Evolutionary conservation across 106 monocot species (phyloP), one percentile per base, ranked within the genome.

Genomic region (Ottelia alismoides): DNA sequence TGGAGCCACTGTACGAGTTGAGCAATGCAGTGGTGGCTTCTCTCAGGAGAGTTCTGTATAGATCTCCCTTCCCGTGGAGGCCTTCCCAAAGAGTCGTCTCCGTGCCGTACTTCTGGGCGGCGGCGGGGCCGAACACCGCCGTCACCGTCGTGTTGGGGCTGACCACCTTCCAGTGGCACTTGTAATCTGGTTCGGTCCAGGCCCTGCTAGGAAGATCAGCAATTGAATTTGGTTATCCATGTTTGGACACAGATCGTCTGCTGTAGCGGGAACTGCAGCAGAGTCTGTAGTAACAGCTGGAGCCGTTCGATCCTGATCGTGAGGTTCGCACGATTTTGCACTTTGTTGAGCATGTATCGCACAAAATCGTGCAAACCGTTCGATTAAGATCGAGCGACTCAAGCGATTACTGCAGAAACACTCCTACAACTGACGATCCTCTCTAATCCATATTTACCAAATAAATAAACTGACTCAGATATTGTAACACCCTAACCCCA

Each of bases 131-230:
- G 28, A 67, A 58, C 18, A 50, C 67, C 25, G 16, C 11, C 2
- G 57, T 53, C 2, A 58, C 67, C 50, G 44, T 58, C 23, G 67
- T 67, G 5, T 56, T 28, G 24, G 67, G 67, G 11, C 16, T 24
- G 17, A 67, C 48, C 58, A 32, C 25, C 32, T 58, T 57, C 67
- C 67, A 67, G 57, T 67, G 27, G 58, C 67, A 67, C 3, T 31
- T 22, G 56, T 58, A 51, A 27, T 50, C 16, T 18, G 23, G 48
- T 32, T 24, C 4, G 23, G 50, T 47, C 67, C 67, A 67, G 40
- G 20, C 47, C 58, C 58, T 67, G 56, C 56, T 43, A 16, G 40
- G 40, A 43, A 16, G n/a, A n/a, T n/a, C n/a, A n/a, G n/a, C n/a
- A n/a, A n/a, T n/a, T 43, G 40, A 6, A 43, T 43, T 43, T 7